phyloP scores from a whole-genome alignment of 805 yeast species.

The Jamesozyma rosinii region DNA sequence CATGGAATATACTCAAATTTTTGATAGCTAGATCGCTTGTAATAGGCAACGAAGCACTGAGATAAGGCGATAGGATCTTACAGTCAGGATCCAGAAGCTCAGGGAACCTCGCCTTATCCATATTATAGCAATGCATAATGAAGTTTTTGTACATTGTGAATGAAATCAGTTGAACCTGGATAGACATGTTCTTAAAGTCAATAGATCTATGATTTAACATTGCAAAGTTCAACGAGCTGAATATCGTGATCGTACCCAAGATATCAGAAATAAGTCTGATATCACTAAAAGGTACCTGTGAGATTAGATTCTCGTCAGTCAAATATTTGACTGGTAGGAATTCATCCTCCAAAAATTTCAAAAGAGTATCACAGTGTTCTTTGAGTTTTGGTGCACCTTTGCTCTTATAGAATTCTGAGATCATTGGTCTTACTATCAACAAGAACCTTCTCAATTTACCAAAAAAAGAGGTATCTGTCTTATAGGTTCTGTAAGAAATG shows the following conservation, averaged over 20 bases:
- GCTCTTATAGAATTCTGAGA: constrained; percentile 6
- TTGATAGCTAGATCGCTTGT: neutral
- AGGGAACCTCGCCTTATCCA: constrained; percentile 17
- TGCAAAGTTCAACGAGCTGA: constrained; percentile 12
- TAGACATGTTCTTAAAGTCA: constrained; percentile 6
- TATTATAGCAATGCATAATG: constrained; percentile 5
- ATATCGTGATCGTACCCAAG: constrained; percentile 5
- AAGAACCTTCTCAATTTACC: constrained; percentile 12
- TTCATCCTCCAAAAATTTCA: constrained; percentile 8
- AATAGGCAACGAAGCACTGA: neutral
- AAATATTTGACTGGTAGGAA: constrained; percentile 10
- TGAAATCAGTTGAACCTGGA: constrained; percentile 11
- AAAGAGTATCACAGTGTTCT: neutral
- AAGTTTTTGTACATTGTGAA: constrained; percentile 12
- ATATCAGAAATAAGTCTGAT: neutral
- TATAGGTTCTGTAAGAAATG: neutral
- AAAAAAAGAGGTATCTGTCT: constrained; percentile 3
- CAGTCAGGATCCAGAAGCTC: constrained; percentile 5
- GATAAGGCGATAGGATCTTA: constrained; percentile 15
- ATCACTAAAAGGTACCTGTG: constrained; percentile 3
- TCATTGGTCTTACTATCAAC: constrained; percentile 15
- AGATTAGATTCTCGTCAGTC: constrained; percentile 5
- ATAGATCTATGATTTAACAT: constrained; percentile 8
- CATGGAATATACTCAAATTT: constrained; percentile 4
- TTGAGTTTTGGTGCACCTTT: constrained; percentile 10